Percentiles rank a stretch among this genome's conserved stretches.
These are phyloP conservation scores for Aspergillus terreus DNA, from an alignment of 2,329 filamentous ascomycete species.

Conservation along the genomic window DNA sequence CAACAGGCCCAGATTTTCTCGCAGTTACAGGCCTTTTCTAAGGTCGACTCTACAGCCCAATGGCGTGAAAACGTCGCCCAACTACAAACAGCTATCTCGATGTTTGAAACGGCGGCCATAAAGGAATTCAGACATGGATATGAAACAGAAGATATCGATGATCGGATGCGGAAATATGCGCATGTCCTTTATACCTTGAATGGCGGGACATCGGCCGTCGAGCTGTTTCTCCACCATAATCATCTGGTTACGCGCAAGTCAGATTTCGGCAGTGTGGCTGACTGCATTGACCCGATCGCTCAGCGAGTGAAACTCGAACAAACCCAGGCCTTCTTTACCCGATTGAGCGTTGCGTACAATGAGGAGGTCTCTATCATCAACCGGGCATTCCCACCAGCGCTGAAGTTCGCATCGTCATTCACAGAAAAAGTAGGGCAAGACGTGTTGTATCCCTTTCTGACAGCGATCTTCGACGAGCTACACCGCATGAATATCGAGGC, in stretches of 20 bases:
- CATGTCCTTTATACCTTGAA: slow-evolving; percentile 80
- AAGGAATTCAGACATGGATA: slow-evolving; percentile 92
- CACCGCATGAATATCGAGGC: slow-evolving; percentile 70
- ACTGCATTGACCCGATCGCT: slow-evolving; percentile 69
- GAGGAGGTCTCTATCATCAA: slow-evolving; percentile 79
- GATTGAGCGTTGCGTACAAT: slow-evolving; percentile 69
- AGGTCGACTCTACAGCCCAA: slow-evolving; percentile 75
- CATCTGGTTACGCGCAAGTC: slow-evolving; percentile 73
- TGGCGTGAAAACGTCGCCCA: slow-evolving; percentile 68
- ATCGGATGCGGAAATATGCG: slow-evolving; percentile 83
- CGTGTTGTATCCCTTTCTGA: slow-evolving; percentile 78
- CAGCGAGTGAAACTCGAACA: slow-evolving; percentile 75
- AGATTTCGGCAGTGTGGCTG: slow-evolving; percentile 68
- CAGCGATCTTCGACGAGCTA: slow-evolving; percentile 79
- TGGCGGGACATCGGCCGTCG: slow-evolving; percentile 71
- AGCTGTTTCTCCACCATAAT: slow-evolving; percentile 86
- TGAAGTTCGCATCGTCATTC: slow-evolving; percentile 71
- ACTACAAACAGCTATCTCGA: slow-evolving; percentile 67
- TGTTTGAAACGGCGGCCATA: slow-evolving; percentile 88
- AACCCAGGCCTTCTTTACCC: slow-evolving; percentile 75
- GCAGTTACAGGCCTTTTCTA: slow-evolving; percentile 73
- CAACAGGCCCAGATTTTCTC: slow-evolving; percentile 85
- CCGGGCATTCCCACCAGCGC: slow-evolving; percentile 70
- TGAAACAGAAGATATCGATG: slow-evolving; percentile 81
- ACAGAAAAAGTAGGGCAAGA: slow-evolving; percentile 81